Percentiles rank a stretch among this genome's conserved stretches.
These are phyloP conservation scores for Ganoderma boninense DNA, from an alignment of 1,284 basidiomycete genomes.

Conservation along the genomic window DNA sequence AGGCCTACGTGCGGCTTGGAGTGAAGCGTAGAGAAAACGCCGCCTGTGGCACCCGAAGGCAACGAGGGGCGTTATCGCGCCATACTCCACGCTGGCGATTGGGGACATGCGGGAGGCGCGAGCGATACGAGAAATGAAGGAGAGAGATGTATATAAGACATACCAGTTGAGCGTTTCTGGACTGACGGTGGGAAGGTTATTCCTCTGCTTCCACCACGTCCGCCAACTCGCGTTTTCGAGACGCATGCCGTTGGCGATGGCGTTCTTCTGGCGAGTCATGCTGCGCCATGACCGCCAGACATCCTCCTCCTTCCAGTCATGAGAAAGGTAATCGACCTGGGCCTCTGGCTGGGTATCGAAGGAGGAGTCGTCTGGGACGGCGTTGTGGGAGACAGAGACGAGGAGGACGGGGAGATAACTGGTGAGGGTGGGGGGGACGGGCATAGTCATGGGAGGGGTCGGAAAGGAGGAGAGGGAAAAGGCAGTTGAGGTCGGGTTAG, in stretches of 20 bases:
- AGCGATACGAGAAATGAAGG: slow-evolving; percentile 31
- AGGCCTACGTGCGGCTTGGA: not conserved
- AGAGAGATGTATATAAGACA: slow-evolving; percentile 45
- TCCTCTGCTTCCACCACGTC: slow-evolving; percentile 99
- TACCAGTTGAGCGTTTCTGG: slow-evolving; percentile 99
- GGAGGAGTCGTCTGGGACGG: slow-evolving; percentile 71
- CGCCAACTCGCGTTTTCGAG: slow-evolving; percentile 99
- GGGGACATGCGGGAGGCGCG: slow-evolving; percentile 8
- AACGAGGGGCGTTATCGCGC: slow-evolving; percentile 25
- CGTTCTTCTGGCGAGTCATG: slow-evolving; percentile 99
- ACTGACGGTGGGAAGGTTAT: slow-evolving; percentile 93
- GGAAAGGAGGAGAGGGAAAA: slow-evolving; percentile 18
- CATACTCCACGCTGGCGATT: slow-evolving; percentile 23
- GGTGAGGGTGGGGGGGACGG: slow-evolving; percentile 41
- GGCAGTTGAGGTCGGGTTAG: slow-evolving; percentile 3
- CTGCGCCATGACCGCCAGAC: slow-evolving; percentile 98
- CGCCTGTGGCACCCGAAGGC: not conserved
- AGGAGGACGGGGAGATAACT: slow-evolving; percentile 76
- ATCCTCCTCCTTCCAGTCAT: slow-evolving; percentile 98
- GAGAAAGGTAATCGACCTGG: slow-evolving; percentile 88
- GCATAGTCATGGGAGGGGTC: slow-evolving; percentile 33
- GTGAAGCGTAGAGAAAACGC: slow-evolving; percentile 1
- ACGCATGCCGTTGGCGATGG: slow-evolving; percentile 94
- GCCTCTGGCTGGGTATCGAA: slow-evolving; percentile 70
- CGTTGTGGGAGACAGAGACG: slow-evolving; percentile 65